Base-by-base conservation (phyloP, 2,329 filamentous ascomycete species). In the Geosmithia morbida region DNA sequence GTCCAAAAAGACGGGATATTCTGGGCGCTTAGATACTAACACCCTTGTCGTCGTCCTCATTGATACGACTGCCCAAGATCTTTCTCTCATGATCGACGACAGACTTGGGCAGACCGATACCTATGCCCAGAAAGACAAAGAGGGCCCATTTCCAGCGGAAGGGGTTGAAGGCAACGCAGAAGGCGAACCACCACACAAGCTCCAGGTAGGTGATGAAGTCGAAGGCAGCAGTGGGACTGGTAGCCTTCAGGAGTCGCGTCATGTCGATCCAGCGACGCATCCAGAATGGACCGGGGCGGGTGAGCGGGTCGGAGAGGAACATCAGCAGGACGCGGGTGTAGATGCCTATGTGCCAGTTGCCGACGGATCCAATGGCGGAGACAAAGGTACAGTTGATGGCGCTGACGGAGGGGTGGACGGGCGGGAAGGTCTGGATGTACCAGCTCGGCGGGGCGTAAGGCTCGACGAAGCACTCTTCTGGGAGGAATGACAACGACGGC, bases 181-280 rank as follows among this genome's bases (percentile, higher is more conserved):
- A 94, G 6, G 79, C 60, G 53, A 90, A 92, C 87, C 87, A 94
- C 70, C 85, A 94, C 4, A 92, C 59, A 46, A 94, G 66, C 62
- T 94, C 87, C 0, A 84, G 72, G 56, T 94, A 94, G 0, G 87
- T 94, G 60, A 94, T 92, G 66, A 94, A 94, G 59, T 94, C 86
- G 56, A 94, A 90, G 0, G 86, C 85, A 0, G 77, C 80, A 0
- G 79, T 85, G 0, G 87, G 86, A 2, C 83, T 79, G 11, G 72
- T 70, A 2, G 63, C 62, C 63, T 94, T 94, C 50, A 94, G 67
- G 3, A 79, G 61, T 29, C 77, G 72, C 1, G 86, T 94, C 73
- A 90, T 85, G 58, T 88, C 84, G 55, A 94, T 88, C 87, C 87
- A 94, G 20, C 79, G 72, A 64, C 84, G 74, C 85, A 92, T 94